These are phyloP conservation scores for Termitomyces sp. DNA, from an alignment of 768 basidiomycete genomes.

Conservation along the genomic window DNA sequence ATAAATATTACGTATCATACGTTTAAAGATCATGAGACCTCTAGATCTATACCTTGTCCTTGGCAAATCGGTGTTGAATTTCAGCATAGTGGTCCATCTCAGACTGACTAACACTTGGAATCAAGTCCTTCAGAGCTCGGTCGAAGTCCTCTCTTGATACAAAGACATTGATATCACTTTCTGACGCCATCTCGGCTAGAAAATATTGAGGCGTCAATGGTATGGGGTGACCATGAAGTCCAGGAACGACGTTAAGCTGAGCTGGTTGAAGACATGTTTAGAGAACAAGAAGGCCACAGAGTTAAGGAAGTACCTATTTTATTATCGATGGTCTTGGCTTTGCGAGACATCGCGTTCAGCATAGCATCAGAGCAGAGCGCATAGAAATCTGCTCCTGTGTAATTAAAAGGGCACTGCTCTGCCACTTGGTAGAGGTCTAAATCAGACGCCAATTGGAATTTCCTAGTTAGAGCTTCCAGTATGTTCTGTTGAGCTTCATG, in stretches of 20 bases:
- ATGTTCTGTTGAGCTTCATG: conserved; percentile 84
- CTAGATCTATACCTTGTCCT: conserved; percentile 4
- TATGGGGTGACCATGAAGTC: conserved; percentile 43
- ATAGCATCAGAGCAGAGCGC: conserved; percentile 96
- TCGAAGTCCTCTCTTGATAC: conserved; percentile 76
- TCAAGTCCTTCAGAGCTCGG: conserved; percentile 59
- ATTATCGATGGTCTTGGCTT: conserved; percentile 71
- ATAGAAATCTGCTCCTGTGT: conserved; percentile 97
- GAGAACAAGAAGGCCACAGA: not conserved
- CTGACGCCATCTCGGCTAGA: conserved; percentile 71
- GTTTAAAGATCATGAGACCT: not conserved
- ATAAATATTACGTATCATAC: not conserved
- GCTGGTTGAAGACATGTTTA: conserved; percentile 17
- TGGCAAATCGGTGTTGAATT: conserved; percentile 67
- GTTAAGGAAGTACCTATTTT: conserved; percentile 52
- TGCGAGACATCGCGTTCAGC: conserved; percentile 89
- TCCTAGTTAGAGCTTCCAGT: conserved; percentile 84
- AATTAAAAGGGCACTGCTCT: conserved; percentile 81
- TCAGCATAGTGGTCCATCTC: conserved; percentile 82
- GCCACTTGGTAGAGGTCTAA: conserved; percentile 63
- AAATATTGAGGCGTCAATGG: conserved; percentile 89
- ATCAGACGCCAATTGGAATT: conserved; percentile 74
- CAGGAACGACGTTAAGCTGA: conserved; percentile 41
- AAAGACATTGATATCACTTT: conserved; percentile 66
- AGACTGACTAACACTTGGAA: conserved; percentile 76